Conservation (phyloP, 495 filamentous ascomycete genomes). For the Filosporella fistucella region DNA sequence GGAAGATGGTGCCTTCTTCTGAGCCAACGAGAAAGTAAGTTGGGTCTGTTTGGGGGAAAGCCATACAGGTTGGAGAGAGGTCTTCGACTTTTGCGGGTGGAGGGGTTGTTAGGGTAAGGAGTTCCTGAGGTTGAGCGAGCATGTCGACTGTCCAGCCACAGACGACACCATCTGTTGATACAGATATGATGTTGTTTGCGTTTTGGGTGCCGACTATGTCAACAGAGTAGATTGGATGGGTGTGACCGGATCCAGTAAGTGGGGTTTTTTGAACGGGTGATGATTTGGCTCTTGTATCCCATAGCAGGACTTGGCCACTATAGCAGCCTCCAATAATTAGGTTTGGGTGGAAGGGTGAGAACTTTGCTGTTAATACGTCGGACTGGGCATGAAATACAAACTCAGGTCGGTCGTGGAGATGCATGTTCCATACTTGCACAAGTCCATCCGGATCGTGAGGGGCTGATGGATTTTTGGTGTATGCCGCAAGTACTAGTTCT, state of each 20-base stretch:
- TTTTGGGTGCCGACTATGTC: slow-evolving; percentile 97
- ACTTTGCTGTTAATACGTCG: slow-evolving; percentile 91
- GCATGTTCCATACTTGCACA: slow-evolving; percentile 95
- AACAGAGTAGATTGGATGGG: slow-evolving; percentile 92
- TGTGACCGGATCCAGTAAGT: slow-evolving; percentile 86
- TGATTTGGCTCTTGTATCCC: slow-evolving; percentile 88
- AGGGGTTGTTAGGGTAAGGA: slow-evolving; percentile 79
- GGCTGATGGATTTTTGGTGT: slow-evolving; percentile 93
- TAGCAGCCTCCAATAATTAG: slow-evolving; percentile 93
- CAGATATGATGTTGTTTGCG: slow-evolving; percentile 94
- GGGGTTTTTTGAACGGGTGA: slow-evolving; percentile 94
- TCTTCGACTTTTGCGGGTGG: slow-evolving; percentile 89
- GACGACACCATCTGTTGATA: slow-evolving; percentile 92
- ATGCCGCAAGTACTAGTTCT: slow-evolving; percentile 87
- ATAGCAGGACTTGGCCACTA: slow-evolving; percentile 94
- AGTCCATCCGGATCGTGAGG: slow-evolving; percentile 94
- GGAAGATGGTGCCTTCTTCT: slow-evolving; percentile 92
- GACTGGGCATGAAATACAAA: slow-evolving; percentile 95
- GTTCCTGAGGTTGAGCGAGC: slow-evolving; percentile 92
- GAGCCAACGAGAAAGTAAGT: slow-evolving; percentile 97
- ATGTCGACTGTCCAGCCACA: slow-evolving; percentile 97
- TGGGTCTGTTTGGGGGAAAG: slow-evolving; percentile 91
- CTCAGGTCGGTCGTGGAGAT: slow-evolving; percentile 88
- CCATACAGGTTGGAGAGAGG: slow-evolving; percentile 92
- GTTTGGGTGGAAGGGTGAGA: slow-evolving; percentile 95